These are phyloP conservation scores for Cudoniella acicularis DNA, from an alignment of 495 filamentous ascomycete species.

Conservation along the genomic window DNA sequence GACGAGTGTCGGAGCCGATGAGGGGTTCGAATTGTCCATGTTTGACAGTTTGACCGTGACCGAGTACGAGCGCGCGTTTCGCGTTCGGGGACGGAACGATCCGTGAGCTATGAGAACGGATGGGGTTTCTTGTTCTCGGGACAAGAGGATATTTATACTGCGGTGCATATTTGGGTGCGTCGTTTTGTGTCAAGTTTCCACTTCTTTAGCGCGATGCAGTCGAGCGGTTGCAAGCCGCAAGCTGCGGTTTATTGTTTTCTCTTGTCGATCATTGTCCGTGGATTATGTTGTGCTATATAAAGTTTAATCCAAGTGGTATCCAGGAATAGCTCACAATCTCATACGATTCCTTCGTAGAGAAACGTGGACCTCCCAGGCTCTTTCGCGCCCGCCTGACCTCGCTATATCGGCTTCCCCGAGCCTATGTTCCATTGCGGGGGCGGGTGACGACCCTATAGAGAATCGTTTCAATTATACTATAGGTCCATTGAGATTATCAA, in stretches of 20 bases:
- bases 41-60: background rate
- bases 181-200: background rate
- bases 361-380: background rate
- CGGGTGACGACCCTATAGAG: background rate
- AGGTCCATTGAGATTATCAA: background rate
- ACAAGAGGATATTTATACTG: background rate
- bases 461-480: background rate
- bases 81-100: background rate
- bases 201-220: background rate
- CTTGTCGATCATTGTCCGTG: background rate
- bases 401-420: background rate
- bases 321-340: background rate
- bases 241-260: conserved; percentile 1
- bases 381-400: background rate
- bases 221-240: background rate
- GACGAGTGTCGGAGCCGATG: background rate
- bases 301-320: background rate
- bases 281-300: background rate
- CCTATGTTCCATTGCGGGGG: background rate
- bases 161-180: background rate
- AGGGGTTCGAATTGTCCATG: background rate
- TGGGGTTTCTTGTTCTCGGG: background rate
- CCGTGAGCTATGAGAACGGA: background rate
- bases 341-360: background rate
- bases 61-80: background rate